A percentile compares a stretch with the other conserved stretches of the same genome.
Evolutionary conservation across 208 protist genomes (phyloP).

Genomic region (Leishmania aethiopica): DNA sequence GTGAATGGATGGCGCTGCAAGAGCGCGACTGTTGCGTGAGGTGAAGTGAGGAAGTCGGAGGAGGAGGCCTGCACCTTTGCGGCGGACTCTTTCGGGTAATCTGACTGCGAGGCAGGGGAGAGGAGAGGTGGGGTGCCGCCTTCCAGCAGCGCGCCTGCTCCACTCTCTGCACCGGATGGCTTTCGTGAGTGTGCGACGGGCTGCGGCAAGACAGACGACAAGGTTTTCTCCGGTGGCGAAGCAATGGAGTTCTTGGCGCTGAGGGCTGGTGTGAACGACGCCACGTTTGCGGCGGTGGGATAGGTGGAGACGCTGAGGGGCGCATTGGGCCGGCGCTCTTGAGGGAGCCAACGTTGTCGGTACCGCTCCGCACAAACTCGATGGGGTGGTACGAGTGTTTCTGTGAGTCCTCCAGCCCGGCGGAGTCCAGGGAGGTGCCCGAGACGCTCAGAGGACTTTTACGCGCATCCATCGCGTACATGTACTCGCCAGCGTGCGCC

Average conservation of each 20-base stretch:
- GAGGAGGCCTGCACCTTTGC: not conserved
- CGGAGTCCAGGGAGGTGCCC: constrained; percentile 17
- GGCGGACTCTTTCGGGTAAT: not conserved
- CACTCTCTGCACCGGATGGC: not conserved
- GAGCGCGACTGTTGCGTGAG: not conserved
- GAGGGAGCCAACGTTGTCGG: not conserved
- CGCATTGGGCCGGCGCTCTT: constrained; percentile 6
- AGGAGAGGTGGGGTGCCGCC: not conserved
- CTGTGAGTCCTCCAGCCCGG: constrained; percentile 18
- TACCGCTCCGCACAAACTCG: constrained; percentile 3
- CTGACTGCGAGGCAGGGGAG: not conserved
- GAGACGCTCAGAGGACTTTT: not conserved
- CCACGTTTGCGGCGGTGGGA: not conserved
- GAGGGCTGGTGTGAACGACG: not conserved
- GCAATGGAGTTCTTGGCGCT: constrained; percentile 10
- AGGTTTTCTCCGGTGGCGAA: not conserved
- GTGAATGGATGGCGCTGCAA: constrained; percentile 4
- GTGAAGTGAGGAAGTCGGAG: constrained; percentile 15
- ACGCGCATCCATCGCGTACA: constrained; percentile 10
- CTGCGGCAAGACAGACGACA: constrained; percentile 2
- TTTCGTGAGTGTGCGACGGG: constrained; percentile 15
- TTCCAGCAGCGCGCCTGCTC: not conserved
- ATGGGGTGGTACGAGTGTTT: constrained; percentile 23
- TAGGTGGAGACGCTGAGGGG: constrained; percentile 3
- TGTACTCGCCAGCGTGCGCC: constrained; percentile 5